Evolutionary conservation across 768 basidiomycete species (phyloP).

Genomic region (Trametes villosa): DNA sequence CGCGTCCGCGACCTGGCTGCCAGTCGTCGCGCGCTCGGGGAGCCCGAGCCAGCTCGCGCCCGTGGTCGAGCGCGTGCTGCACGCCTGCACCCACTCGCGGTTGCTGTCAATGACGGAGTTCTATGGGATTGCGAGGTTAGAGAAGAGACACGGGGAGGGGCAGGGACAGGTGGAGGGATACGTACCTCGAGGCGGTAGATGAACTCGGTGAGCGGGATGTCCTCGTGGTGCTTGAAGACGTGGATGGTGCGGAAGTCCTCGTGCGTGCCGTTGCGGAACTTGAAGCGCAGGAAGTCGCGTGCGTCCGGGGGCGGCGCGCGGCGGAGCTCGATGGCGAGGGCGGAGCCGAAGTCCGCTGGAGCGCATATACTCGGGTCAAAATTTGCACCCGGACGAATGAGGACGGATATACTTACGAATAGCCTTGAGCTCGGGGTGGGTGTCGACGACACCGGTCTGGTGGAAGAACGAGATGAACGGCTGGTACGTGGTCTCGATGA

Average conservation of each 20-base stretch:
- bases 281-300: slow-evolving; percentile 83
- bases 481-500: slow-evolving; percentile 85
- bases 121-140: slow-evolving; percentile 28
- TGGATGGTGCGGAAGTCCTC: slow-evolving; percentile 67
- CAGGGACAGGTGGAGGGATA: slow-evolving; percentile 9
- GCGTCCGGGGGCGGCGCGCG: slow-evolving; percentile 74
- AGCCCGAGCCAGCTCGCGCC: slow-evolving; percentile 16
- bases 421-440: slow-evolving; percentile 60
- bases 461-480: slow-evolving; percentile 90
- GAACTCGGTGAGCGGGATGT: slow-evolving; percentile 85
- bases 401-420: slow-evolving; percentile 58
- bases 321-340: slow-evolving; percentile 79
- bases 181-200: slow-evolving; percentile 79
- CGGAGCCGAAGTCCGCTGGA: slow-evolving; percentile 73
- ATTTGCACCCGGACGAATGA: not conserved
- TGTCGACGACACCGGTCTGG: slow-evolving; percentile 63
- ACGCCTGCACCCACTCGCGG: slow-evolving; percentile 49
- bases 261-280: slow-evolving; percentile 81
- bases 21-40: slow-evolving; percentile 23
- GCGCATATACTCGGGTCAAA: not conserved
- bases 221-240: slow-evolving; percentile 73
- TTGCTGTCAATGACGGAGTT: slow-evolving; percentile 50
- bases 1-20: slow-evolving; percentile 34
- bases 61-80: slow-evolving; percentile 32
- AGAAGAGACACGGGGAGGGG: not conserved